Base-by-base conservation (phyloP, 2,329 filamentous ascomycete species). In the Alternaria brassicicola region DNA sequence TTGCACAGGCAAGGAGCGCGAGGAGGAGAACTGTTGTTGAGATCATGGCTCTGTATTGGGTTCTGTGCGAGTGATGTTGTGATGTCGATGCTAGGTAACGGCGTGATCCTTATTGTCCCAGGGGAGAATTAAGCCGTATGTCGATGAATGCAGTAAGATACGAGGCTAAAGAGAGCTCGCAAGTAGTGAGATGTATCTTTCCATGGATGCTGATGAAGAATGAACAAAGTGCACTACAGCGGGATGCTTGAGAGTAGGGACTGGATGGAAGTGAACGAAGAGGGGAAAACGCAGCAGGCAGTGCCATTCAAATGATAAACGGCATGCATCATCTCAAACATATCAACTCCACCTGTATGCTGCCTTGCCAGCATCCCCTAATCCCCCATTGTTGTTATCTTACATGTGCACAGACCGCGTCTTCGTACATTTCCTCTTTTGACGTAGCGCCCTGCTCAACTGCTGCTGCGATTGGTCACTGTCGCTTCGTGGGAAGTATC, bases 371-470 rank as follows among this genome's bases (percentile, higher is more conserved):
- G 21, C 35, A 49, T 41, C 15, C 45, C 46, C 31, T 36, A n/a
- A 45, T 56, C 30, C 41, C 21, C 19, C 17, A 10, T 39, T 51
- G 31, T 47, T 15, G 17, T 25, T 35, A 55, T 51, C 31, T 13
- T 38, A 19, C 23, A 6, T 35, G 13, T 3, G 53, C 47, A 52
- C 53, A 42, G 49, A 19, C 43, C 52, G 17, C 5, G 17, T 19
- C 15, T 42, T 65, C 62, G 56, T 66, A 58, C 52, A 63, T 64
- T 68, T 31, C 64, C 52, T 57, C 23, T 63, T 62, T 15, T 21
- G 48, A 26, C 31, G 26, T 61, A 60, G 60, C 53, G 56, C 43
- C 36, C 42, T 30, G 54, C 55, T 50, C 47, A 12, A 25, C 15
- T 2, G 21, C 3, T 12, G 9, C 21, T 42, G 8, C 19, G 54